Evolutionary conservation across 208 protist genomes (phyloP).

Genomic region (Trypanosoma caninum): DNA sequence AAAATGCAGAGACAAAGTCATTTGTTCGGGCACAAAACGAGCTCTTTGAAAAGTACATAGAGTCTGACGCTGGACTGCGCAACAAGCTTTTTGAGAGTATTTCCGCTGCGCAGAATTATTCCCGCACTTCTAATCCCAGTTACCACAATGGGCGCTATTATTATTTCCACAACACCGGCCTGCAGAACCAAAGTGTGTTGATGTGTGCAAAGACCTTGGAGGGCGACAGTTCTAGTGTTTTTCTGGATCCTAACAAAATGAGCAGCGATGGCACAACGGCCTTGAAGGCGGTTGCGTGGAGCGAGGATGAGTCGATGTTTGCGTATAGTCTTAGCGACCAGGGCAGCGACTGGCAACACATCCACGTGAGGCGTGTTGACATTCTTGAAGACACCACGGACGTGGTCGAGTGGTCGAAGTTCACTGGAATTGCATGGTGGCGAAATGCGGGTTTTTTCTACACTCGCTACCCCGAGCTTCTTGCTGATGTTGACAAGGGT

Average conservation of each 20-base stretch:
- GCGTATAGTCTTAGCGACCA: slow-evolving; percentile 88
- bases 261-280: slow-evolving; percentile 85
- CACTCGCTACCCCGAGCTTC: slow-evolving; percentile 72
- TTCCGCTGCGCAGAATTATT: slow-evolving; percentile 68
- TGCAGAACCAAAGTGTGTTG: slow-evolving; percentile 89
- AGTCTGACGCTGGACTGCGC: slow-evolving; percentile 35
- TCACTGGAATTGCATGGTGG: slow-evolving; percentile 83
- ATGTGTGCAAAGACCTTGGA: slow-evolving; percentile 44
- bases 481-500: slow-evolving; percentile 67
- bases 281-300: slow-evolving; percentile 53
- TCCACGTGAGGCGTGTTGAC: slow-evolving; percentile 64
- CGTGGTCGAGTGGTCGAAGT: slow-evolving; percentile 88
- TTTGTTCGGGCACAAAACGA: slow-evolving; percentile 89
- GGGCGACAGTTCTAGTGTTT: slow-evolving; percentile 44
- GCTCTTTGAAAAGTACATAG: slow-evolving; percentile 65
- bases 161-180: slow-evolving; percentile 88
- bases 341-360: slow-evolving; percentile 90
- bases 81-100: slow-evolving; percentile 60
- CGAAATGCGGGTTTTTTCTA: slow-evolving; percentile 92
- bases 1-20: slow-evolving; percentile 75
- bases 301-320: slow-evolving; percentile 65
- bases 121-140: slow-evolving; percentile 66
- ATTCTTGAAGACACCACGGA: slow-evolving; percentile 60
- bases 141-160: slow-evolving; percentile 72
- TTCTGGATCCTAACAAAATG: slow-evolving; percentile 90